Conservation (phyloP, 257 asterid species). For the Galeopsis tetrahit region DNA sequence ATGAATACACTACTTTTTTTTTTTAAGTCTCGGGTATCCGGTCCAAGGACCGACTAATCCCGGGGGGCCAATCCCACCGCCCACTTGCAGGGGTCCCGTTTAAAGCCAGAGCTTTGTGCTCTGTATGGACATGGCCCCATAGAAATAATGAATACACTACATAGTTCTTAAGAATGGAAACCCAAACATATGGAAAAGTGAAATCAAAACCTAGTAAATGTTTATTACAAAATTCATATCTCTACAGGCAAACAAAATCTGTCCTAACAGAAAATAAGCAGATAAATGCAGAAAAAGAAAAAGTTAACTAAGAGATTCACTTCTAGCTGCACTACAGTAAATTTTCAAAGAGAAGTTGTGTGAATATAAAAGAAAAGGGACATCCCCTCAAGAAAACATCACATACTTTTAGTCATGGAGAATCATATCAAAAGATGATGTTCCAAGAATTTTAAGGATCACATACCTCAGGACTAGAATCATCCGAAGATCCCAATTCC, state of each 20-base stretch:
- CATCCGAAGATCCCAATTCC: constrained; percentile 85
- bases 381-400: constrained; percentile 7
- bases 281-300: neutral
- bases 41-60: no score
- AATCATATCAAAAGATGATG: constrained; percentile 25
- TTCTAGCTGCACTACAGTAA: neutral
- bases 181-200: neutral
- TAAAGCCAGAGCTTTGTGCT: no score
- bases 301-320: neutral
- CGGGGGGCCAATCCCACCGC: no score
- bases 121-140: no score
- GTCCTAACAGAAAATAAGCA: neutral
- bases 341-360: constrained; percentile 11
- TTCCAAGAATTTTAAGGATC: constrained; percentile 14
- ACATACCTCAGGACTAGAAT: constrained; percentile 77
- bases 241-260: neutral
- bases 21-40: no score
- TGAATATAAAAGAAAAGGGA: neutral
- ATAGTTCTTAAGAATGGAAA: constrained; percentile 1
- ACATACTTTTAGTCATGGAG: constrained; percentile 1
- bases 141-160: constrained; percentile 10
- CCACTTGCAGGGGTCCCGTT: no score
- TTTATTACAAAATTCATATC: neutral
- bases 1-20: constrained; percentile 15
- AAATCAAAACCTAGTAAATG: neutral